These are phyloP conservation scores for Mycena olivaceomarginata DNA, from an alignment of 768 basidiomycete species.

Conservation along the genomic window DNA sequence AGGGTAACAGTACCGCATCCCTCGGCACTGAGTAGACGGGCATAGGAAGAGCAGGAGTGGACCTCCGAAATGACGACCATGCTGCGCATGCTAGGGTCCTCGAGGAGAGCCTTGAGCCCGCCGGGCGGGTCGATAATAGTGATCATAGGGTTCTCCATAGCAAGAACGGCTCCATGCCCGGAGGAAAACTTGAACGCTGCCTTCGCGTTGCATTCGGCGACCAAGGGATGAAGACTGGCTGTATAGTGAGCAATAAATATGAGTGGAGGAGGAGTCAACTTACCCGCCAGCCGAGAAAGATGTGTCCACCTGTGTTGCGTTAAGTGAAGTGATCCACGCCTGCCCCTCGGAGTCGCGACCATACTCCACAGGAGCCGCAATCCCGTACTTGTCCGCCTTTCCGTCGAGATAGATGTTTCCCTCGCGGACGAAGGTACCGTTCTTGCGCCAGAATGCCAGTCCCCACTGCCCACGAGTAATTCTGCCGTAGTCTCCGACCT, in stretches of 20 bases:
- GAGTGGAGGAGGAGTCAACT: not conserved
- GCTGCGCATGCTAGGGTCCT: slow-evolving; percentile 47
- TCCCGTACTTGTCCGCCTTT: slow-evolving; percentile 46
- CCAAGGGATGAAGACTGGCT: slow-evolving; percentile 27
- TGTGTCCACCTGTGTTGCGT: slow-evolving; percentile 46
- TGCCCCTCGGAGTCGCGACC: slow-evolving; percentile 42
- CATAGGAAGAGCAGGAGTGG: slow-evolving; percentile 56
- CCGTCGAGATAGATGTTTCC: slow-evolving; percentile 56
- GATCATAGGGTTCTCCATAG: slow-evolving; percentile 53
- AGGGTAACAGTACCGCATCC: slow-evolving; percentile 47
- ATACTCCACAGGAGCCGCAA: slow-evolving; percentile 48
- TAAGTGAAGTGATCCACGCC: slow-evolving; percentile 53
- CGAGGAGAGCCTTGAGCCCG: slow-evolving; percentile 51
- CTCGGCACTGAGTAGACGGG: slow-evolving; percentile 49
- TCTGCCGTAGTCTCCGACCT: slow-evolving; percentile 56
- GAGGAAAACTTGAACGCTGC: slow-evolving; percentile 53
- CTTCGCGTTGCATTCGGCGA: slow-evolving; percentile 51
- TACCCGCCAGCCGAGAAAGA: slow-evolving; percentile 21
- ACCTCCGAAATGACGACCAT: slow-evolving; percentile 57
- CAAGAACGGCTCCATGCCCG: slow-evolving; percentile 54
- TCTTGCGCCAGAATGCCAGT: slow-evolving; percentile 49
- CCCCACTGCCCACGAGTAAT: slow-evolving; percentile 45
- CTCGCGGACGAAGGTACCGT: slow-evolving; percentile 53
- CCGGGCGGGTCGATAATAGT: slow-evolving; percentile 51
- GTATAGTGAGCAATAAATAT: not conserved